Percentiles rank a stretch among this genome's conserved stretches.
These are phyloP conservation scores for Eimeria necatrix DNA, from an alignment of 169 alveolate genomes.

Conservation along the genomic window DNA sequence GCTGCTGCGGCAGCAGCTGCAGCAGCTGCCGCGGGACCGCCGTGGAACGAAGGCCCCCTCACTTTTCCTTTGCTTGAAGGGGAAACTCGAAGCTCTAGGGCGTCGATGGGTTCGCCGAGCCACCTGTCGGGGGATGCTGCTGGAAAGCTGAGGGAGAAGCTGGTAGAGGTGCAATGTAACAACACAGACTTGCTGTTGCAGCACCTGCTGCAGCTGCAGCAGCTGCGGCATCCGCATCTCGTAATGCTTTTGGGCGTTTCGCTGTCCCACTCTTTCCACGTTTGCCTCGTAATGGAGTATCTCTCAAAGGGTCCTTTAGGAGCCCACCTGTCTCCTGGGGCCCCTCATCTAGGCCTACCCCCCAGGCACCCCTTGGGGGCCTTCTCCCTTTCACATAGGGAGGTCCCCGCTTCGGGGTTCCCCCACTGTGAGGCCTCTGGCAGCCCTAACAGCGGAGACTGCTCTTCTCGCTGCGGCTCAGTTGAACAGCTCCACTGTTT, in stretches of 20 bases:
- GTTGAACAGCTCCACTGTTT: no score
- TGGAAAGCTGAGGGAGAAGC: neutral
- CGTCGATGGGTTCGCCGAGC: neutral
- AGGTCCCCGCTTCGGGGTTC: no score
- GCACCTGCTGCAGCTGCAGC: slow-evolving; percentile 47
- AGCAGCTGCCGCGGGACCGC: slow-evolving; percentile 34
- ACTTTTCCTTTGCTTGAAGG: neutral
- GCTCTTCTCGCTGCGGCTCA: no score
- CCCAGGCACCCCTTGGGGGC: neutral
- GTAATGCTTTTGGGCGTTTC: slow-evolving; percentile 35
- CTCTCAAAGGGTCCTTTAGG: neutral
- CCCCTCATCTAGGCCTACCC: neutral
- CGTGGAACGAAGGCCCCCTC: slow-evolving; percentile 33
- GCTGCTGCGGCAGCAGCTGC: slow-evolving; percentile 28
- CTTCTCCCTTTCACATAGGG: neutral
- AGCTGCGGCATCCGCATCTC: slow-evolving; percentile 28
- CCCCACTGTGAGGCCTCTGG: no score
- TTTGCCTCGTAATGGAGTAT: slow-evolving; percentile 23
- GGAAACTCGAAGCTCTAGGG: neutral
- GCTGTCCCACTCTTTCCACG: slow-evolving; percentile 5
- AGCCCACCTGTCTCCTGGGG: neutral
- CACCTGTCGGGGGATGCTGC: neutral
- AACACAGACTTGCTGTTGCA: slow-evolving; percentile 36
- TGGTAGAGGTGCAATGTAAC: neutral
- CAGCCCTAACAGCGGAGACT: no score